phyloP scores from a whole-genome alignment of 116 monocot species.

The Cymodocea nodosa region DNA sequence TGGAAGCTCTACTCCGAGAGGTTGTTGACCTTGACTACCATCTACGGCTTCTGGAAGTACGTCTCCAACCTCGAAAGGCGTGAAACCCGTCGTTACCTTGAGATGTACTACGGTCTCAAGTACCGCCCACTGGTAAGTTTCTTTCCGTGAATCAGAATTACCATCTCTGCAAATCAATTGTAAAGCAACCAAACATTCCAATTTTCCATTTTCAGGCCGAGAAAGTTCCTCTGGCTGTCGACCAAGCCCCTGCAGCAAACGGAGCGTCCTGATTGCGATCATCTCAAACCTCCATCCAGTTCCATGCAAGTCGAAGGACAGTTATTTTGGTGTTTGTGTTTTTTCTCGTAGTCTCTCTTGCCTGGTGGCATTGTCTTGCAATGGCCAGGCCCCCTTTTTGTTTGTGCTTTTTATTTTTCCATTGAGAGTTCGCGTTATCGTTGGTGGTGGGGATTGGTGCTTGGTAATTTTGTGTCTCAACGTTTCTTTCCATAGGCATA shows the following conservation, averaged over 20 bases:
- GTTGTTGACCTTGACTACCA: slow-evolving; percentile 72
- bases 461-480: not conserved
- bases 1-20: slow-evolving; percentile 96
- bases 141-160: not conserved
- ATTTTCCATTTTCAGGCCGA: slow-evolving; percentile 24
- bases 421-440: not conserved
- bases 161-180: not conserved
- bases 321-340: not conserved
- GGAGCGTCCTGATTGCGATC: slow-evolving; percentile 1
- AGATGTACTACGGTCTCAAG: slow-evolving; percentile 91
- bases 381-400: not conserved
- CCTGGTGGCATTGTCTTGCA: not conserved
- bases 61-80: slow-evolving; percentile 69
- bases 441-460: not conserved
- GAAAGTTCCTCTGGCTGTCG: slow-evolving; percentile 39
- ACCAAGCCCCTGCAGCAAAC: slow-evolving; percentile 11
- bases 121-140: slow-evolving; percentile 46
- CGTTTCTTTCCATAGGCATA: not conserved
- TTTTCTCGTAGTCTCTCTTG: not conserved
- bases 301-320: not conserved
- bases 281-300: not conserved
- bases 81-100: slow-evolving; percentile 71
- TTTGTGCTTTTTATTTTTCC: not conserved
- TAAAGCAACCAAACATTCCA: not conserved
- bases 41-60: slow-evolving; percentile 89